Evolutionary conservation across 139 green algal genomes (phyloP), one percentile per base, ranked within the genome.

Genomic region (Pleodorina starrii): DNA sequence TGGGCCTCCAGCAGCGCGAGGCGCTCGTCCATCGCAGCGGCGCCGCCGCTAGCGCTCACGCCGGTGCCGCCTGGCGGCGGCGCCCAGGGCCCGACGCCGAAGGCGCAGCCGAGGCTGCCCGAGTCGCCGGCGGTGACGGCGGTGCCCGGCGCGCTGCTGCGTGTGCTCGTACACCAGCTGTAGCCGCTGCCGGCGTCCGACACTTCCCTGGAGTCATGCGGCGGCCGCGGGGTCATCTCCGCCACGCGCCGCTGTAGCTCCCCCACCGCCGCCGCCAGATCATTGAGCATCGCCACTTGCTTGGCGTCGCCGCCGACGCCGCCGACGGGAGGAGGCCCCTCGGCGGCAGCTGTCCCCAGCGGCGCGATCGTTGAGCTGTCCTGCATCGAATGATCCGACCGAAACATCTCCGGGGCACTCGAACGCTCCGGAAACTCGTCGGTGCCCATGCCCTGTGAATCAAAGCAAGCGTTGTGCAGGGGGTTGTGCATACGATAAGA

Each of bases 211-310:
- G 40, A 11, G 10, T 59, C 72, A 14, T 12, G 5, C 72, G 72
- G 29, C 42, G 35, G 72, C 23, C 72, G 72, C 72, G 72, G 72
- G 40, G 72, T 35, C 72, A 80, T 54, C 43, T 80, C 72, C 72
- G 42, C 10, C 5, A 82, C 46, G 11, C 27, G 27, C 27, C 74
- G 74, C 74, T 82, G 74, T 27, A 82, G 46, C 74, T 82, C 44
- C 12, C 11, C 44, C 16, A 82, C 74, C 2, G 74, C 44, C 43
- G 46, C 44, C 29, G 74, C 74, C 74, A 82, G 43, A 12, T 63
- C 44, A 43, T 23, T 44, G 44, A 82, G 74, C 74, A 66, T 46
- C 16, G 25, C 17, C 35, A 46, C 29, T 35, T 57, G 44, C 23
- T 63, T 51, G 74, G 1, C 46, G 74, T 32, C 74, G n/a, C 44